Percentiles rank a stretch among this genome's conserved stretches.
Conservation (phyloP, 768 basidiomycete species). For the Lactarius hatsudake region DNA sequence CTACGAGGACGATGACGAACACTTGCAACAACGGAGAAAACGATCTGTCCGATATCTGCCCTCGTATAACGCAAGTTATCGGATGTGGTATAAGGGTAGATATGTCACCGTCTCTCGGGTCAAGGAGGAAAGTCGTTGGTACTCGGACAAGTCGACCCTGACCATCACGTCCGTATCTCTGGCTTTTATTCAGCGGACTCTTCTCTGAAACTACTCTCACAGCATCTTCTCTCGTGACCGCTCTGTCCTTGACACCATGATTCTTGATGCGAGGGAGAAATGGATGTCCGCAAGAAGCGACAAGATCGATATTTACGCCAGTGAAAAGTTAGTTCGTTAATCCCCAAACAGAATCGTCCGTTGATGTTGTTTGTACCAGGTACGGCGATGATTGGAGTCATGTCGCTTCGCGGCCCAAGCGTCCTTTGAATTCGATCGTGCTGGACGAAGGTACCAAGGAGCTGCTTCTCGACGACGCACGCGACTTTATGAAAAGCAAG, state of each 20-base stretch:
- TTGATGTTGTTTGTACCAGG: conserved; percentile 1
- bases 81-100: conserved; percentile 47
- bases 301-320: conserved; percentile 43
- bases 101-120: conserved; percentile 36
- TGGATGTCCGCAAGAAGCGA: conserved; percentile 14
- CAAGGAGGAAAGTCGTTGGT: conserved; percentile 37
- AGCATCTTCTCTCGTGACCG: conserved; percentile 23
- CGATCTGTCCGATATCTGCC: conserved; percentile 44
- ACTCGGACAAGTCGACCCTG: conserved; percentile 40
- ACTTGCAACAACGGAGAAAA: conserved; percentile 13
- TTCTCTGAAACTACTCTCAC: conserved; percentile 6
- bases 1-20: conserved; percentile 13
- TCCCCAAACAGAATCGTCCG: background rate
- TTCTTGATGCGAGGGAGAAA: conserved; percentile 23
- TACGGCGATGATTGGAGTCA: conserved; percentile 47
- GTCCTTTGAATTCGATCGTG: conserved; percentile 64
- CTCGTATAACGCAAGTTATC: conserved; percentile 38
- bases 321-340: conserved; percentile 38
- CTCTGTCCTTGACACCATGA: conserved; percentile 24
- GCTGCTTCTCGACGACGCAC: conserved; percentile 61
- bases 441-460: conserved; percentile 69
- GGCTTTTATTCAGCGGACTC: background rate
- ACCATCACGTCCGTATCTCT: conserved; percentile 40
- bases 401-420: conserved; percentile 58
- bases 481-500: conserved; percentile 66